A percentile compares a stretch with the other conserved stretches of the same genome.
phyloP scores from a whole-genome alignment of 148 eudicot genomes.

The Spergularia bocconei region DNA sequence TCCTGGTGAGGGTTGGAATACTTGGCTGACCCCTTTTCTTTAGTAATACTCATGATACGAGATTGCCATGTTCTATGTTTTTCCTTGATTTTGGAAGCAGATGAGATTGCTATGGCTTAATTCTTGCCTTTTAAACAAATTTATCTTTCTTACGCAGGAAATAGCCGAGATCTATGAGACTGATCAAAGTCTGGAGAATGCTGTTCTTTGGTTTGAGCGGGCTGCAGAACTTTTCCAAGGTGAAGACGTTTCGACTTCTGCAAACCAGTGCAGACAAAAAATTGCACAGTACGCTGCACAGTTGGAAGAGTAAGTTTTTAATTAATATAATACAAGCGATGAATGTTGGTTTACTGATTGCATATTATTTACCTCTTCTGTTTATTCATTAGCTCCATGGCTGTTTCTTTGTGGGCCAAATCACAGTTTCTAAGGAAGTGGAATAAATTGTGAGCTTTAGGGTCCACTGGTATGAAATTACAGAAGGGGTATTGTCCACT shows the following conservation, averaged over 20 bases:
- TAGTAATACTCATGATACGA: neutral
- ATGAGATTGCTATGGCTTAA: neutral
- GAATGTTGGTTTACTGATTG: neutral
- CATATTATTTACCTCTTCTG: neutral
- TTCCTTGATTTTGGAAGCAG: neutral
- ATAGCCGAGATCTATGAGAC: constrained; percentile 67
- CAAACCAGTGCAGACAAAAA: constrained; percentile 73
- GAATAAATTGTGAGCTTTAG: no score
- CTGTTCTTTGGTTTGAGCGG: constrained; percentile 56
- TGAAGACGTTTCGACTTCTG: constrained; percentile 67
- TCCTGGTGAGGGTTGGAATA: neutral
- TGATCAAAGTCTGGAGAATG: constrained; percentile 49
- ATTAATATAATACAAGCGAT: neutral
- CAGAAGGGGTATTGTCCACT: no score
- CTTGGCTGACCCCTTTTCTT: neutral
- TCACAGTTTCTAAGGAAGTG: no score
- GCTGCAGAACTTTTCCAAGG: constrained; percentile 72
- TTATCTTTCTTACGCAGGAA: constrained; percentile 42
- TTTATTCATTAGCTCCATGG: no score
- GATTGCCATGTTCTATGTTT: neutral
- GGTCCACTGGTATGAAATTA: no score
- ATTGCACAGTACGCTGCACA: constrained; percentile 80
- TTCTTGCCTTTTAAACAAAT: neutral
- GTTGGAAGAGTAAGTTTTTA: constrained; percentile 59
- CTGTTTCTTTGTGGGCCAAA: no score